Evolutionary conservation across 768 basidiomycete genomes (phyloP).

Genomic region (Hypholoma sublateritium): DNA sequence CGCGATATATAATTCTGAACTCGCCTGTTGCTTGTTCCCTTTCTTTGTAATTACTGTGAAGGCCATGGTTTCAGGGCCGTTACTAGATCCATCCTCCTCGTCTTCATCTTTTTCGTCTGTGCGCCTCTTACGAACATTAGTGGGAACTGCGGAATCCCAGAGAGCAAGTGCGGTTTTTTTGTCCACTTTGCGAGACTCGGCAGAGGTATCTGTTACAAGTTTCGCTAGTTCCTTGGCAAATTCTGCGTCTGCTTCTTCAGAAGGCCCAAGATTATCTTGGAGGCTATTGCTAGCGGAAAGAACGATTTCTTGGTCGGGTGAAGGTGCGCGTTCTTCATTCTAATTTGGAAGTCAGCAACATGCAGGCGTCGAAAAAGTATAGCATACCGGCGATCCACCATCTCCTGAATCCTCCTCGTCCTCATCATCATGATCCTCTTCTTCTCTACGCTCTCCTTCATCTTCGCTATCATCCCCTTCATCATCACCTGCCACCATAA

Average conservation of each 20-base stretch:
- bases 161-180: slow-evolving; percentile 83
- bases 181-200: slow-evolving; percentile 83
- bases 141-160: slow-evolving; percentile 85
- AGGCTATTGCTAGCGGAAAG: slow-evolving; percentile 52
- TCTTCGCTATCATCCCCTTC: slow-evolving; percentile 69
- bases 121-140: slow-evolving; percentile 64
- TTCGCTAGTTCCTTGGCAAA: slow-evolving; percentile 96
- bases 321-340: slow-evolving; percentile 71
- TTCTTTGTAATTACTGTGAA: slow-evolving; percentile 93
- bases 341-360: slow-evolving; percentile 20
- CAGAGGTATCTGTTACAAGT: slow-evolving; percentile 85
- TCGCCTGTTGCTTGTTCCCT: slow-evolving; percentile 89
- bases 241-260: slow-evolving; percentile 88
- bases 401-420: slow-evolving; percentile 69
- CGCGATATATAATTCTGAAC: slow-evolving; percentile 15
- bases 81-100: slow-evolving; percentile 32
- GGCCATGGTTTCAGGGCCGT: slow-evolving; percentile 63
- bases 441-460: slow-evolving; percentile 42
- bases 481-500: slow-evolving; percentile 27
- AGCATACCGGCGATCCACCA: slow-evolving; percentile 51
- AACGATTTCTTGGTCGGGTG: slow-evolving; percentile 80
- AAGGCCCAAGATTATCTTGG: slow-evolving; percentile 77
- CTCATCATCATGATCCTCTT: slow-evolving; percentile 44
- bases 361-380: neutral
- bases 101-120: slow-evolving; percentile 59